Base-by-base conservation (phyloP, 2,329 filamentous ascomycete species). In the Ophiostoma tasmaniense region DNA sequence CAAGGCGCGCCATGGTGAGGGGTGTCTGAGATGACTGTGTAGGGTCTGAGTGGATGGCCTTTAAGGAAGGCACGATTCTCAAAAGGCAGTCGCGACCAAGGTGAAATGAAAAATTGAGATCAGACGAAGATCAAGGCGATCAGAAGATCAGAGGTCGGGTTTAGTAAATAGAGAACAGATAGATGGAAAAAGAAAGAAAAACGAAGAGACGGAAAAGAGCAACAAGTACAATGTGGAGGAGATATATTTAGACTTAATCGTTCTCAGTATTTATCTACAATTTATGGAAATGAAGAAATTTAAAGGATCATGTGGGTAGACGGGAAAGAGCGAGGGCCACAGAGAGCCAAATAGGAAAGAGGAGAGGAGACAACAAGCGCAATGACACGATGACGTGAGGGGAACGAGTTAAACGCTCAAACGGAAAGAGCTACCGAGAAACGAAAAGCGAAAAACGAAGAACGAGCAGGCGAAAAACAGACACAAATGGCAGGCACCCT, bases 1-100 rank as follows among this genome's bases (percentile, higher is more conserved):
- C 68, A 65, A 69, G 39, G 65, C 59, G 68, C 68, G 45, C 68
- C 68, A 69, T 69, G 35, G 25, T 50, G 25, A 22, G 14, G 55
- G 14, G 25, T 61, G 8, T 55, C 33, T 22, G n/a, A 25, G 50
- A 50, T 5, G 50, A n/a, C 5, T 45, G 42, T 13, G 39, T 42
- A 42, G 37, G 17, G 45, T 52, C 45, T 52, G 6, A 52, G 45
- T 22, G 45, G 20, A 20, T 52, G 8, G 45, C 17, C 45, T 42
- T 42, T 5, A 42, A 13, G 39, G 39, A 42, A 17, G 17, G 14
- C 17, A 33, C 33, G 33, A 33, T n/a, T n/a, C n/a, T n/a, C n/a
- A 33, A 33, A 33, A 6, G 33, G 33, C 33, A 33, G 42, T 45
- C 8, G 13, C 3, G n/a, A 28, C 25, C 50, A 28, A 55, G 8